Percentiles rank a stretch among this genome's conserved stretches.
These are phyloP conservation scores for Mucor racemosus DNA, from an alignment of 371 early-diverging fungal species.

Conservation along the genomic window DNA sequence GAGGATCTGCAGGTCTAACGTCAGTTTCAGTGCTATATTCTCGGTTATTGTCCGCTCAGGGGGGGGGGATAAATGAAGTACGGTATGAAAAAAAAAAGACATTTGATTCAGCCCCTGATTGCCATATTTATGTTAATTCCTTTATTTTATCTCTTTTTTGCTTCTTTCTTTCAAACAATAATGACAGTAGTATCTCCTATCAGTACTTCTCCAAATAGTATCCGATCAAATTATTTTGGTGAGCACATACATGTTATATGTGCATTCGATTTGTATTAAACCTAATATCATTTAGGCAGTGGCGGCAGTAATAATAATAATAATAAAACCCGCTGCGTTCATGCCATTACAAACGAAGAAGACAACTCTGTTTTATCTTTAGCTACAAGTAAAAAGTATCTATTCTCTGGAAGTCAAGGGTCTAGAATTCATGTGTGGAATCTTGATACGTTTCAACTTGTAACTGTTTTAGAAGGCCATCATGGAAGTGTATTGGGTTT, in stretches of 20 bases:
- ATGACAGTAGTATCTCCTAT: not conserved
- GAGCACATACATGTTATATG: not conserved
- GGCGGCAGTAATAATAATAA: not conserved
- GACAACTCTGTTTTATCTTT: constrained; percentile 71
- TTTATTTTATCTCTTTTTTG: constrained; percentile 3
- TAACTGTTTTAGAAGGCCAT: constrained; percentile 66
- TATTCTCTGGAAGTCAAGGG: constrained; percentile 79
- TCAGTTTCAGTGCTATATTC: too few relatives aligned
- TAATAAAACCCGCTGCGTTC: constrained; percentile 45
- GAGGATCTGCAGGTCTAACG: too few relatives aligned
- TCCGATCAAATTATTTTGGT: not conserved
- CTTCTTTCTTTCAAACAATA: not conserved
- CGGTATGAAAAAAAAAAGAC: too few relatives aligned
- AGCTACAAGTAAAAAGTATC: constrained; percentile 58
- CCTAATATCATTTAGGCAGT: not conserved
- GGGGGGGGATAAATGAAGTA: not conserved
- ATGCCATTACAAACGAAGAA: constrained; percentile 68
- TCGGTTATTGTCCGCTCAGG: not conserved
- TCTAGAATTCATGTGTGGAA: constrained; percentile 74
- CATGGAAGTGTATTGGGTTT: constrained; percentile 69
- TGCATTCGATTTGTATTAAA: not conserved
- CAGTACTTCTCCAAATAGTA: not conserved
- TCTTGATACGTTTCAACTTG: constrained; percentile 63
- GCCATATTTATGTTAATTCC: constrained; percentile 10
- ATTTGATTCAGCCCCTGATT: constrained; percentile 3